Conservation (phyloP, 495 filamentous ascomycete genomes). For the Tetracladium marchalianum region DNA sequence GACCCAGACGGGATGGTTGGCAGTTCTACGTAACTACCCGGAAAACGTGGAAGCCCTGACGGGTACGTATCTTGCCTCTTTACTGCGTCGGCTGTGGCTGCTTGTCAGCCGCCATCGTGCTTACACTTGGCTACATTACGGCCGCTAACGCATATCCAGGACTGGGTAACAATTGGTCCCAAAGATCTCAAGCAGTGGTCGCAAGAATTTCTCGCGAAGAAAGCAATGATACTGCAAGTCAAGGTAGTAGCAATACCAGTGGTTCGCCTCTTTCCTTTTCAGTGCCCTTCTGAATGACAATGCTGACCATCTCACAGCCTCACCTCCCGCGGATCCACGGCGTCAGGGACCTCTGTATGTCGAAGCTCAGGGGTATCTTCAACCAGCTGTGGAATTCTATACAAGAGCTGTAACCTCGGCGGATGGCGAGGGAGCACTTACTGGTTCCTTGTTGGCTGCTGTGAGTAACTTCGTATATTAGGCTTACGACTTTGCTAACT, state of each 20-base stretch:
- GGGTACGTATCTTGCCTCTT: slow-evolving; percentile 20
- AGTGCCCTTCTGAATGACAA: slow-evolving; percentile 17
- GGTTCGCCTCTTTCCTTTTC: not conserved
- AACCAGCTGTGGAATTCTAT: slow-evolving; percentile 40
- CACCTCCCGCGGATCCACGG: slow-evolving; percentile 18
- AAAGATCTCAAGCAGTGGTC: slow-evolving; percentile 36
- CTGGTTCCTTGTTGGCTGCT: slow-evolving; percentile 30
- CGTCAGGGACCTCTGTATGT: slow-evolving; percentile 27
- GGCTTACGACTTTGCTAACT: slow-evolving; percentile 5
- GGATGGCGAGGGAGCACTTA: slow-evolving; percentile 22
- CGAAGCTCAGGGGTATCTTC: slow-evolving; percentile 35
- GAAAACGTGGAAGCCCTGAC: slow-evolving; percentile 30
- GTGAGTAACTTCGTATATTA: slow-evolving; percentile 22
- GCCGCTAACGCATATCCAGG: slow-evolving; percentile 20
- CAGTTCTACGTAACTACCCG: slow-evolving; percentile 30
- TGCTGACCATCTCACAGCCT: slow-evolving; percentile 26
- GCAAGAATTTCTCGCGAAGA: slow-evolving; percentile 37
- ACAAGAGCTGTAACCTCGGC: slow-evolving; percentile 31
- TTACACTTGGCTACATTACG: not conserved
- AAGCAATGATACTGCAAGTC: slow-evolving; percentile 21
- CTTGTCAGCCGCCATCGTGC: not conserved
- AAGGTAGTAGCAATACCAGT: slow-evolving; percentile 22
- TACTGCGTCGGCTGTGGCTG: not conserved
- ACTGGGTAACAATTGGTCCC: slow-evolving; percentile 38
- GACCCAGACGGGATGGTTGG: slow-evolving; percentile 35